phyloP scores from a whole-genome alignment of 495 filamentous ascomycete species.

The Xylaria curta region DNA sequence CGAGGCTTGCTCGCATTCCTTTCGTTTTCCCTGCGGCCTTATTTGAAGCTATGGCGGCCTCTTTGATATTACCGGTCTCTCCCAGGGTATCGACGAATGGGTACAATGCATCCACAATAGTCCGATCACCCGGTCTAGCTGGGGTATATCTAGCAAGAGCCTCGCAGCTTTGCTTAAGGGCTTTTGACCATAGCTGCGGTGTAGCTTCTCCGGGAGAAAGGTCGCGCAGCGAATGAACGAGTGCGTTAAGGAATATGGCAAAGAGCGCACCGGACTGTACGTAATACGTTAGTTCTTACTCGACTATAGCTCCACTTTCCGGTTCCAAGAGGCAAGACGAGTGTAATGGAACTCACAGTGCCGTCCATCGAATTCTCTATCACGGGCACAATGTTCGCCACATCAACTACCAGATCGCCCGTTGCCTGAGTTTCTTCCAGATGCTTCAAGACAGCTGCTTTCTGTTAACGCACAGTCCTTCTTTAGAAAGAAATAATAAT shows the following conservation, averaged over 20 bases:
- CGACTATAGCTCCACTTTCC: background rate
- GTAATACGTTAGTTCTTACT: background rate
- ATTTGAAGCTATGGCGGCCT: constrained; percentile 76
- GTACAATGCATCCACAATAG: constrained; percentile 85
- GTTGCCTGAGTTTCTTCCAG: constrained; percentile 62
- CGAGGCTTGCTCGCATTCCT: constrained; percentile 88
- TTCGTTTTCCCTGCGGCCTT: constrained; percentile 82
- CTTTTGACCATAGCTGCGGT: constrained; percentile 73
- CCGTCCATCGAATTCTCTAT: constrained; percentile 95
- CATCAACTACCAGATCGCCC: constrained; percentile 72
- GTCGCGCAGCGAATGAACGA: constrained; percentile 74
- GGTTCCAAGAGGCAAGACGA: background rate
- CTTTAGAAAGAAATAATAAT: constrained; percentile 31
- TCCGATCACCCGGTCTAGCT: constrained; percentile 86
- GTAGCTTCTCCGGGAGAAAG: constrained; percentile 54
- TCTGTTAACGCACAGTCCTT: constrained; percentile 13
- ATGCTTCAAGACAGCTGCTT: constrained; percentile 69
- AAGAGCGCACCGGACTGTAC: constrained; percentile 81
- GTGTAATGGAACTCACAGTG: constrained; percentile 50
- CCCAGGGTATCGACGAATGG: constrained; percentile 81
- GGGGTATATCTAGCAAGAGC: constrained; percentile 86
- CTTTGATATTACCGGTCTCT: constrained; percentile 65
- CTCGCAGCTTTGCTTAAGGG: constrained; percentile 71
- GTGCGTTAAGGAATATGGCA: constrained; percentile 93
- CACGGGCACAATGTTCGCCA: constrained; percentile 77